phyloP scores from a whole-genome alignment of 1,284 basidiomycete genomes.

The Cutaneotrichosporon sp. region DNA sequence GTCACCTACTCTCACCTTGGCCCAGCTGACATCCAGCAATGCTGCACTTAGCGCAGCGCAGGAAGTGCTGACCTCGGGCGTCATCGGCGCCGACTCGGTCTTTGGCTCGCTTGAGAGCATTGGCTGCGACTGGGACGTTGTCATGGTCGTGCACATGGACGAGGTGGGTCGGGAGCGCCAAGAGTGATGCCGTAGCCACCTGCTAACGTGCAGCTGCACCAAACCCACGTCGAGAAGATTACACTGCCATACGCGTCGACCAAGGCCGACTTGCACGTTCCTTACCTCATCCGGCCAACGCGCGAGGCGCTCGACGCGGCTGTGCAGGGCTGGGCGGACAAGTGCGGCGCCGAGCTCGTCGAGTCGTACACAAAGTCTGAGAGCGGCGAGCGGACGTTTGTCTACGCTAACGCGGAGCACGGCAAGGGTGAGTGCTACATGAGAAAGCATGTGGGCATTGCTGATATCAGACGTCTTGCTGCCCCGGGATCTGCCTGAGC shows the following conservation, averaged over 20 bases:
- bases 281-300: constrained; percentile 19
- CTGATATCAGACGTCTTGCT: constrained; percentile 10
- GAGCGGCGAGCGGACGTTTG: constrained; percentile 1
- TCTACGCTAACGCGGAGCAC: constrained; percentile 13
- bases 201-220: constrained; percentile 31
- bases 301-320: constrained; percentile 23
- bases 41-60: constrained; percentile 24
- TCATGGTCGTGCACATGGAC: constrained; percentile 94
- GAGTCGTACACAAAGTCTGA: constrained; percentile 7
- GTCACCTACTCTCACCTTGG: constrained; percentile 9
- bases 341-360: constrained; percentile 34
- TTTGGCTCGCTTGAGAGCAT: constrained; percentile 32
- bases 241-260: constrained; percentile 13
- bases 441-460: no score
- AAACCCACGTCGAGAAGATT: constrained; percentile 25
- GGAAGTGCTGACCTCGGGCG: constrained; percentile 26
- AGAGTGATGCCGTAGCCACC: neutral
- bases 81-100: constrained; percentile 33
- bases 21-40: constrained; percentile 21
- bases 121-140: constrained; percentile 43
- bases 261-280: constrained; percentile 27
- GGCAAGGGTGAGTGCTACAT: constrained; percentile 6
- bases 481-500: constrained; percentile 17
- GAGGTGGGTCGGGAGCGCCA: constrained; percentile 57
- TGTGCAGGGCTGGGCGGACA: constrained; percentile 30